Conservation (phyloP, 129 eudicot species). For the Flaveria brownii region DNA sequence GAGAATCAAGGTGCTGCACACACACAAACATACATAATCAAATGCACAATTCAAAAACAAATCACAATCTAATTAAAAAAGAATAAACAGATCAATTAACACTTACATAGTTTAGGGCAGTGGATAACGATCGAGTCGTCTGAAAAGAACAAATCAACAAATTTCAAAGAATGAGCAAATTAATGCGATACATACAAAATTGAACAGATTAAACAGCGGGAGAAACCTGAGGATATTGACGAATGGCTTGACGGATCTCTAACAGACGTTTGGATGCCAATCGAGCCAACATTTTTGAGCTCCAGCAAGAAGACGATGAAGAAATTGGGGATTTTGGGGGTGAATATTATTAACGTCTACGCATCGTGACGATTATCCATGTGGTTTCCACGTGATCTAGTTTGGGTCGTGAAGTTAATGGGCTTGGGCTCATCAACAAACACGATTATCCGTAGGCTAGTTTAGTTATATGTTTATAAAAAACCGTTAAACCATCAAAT, state of each 20-base stretch:
- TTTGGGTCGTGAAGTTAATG: not conserved
- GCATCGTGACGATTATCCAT: not conserved
- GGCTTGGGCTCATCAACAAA: not conserved
- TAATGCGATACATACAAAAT: not conserved
- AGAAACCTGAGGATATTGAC: constrained; percentile 60
- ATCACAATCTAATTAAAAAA: not conserved
- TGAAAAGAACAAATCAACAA: constrained; percentile 25
- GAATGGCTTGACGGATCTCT: constrained; percentile 86
- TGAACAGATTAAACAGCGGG: not conserved
- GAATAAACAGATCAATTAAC: constrained; percentile 5
- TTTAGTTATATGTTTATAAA: too few species aligned
- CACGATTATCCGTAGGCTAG: too few species aligned
- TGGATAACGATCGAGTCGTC: constrained; percentile 77
- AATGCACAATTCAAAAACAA: not conserved
- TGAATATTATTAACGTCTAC: not conserved
- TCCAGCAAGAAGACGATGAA: not conserved
- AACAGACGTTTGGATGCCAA: constrained; percentile 69
- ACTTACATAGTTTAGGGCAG: constrained; percentile 94
- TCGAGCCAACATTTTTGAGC: constrained; percentile 69
- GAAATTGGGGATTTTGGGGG: not conserved
- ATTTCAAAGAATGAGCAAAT: constrained; percentile 5
- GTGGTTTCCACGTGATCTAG: not conserved
- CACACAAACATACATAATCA: constrained; percentile 12
- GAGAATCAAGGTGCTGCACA: constrained; percentile 85
- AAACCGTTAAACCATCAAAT: too few species aligned